These are phyloP conservation scores for Ophiostoma ips DNA, from an alignment of 2,329 filamentous ascomycete genomes.

Conservation along the genomic window DNA sequence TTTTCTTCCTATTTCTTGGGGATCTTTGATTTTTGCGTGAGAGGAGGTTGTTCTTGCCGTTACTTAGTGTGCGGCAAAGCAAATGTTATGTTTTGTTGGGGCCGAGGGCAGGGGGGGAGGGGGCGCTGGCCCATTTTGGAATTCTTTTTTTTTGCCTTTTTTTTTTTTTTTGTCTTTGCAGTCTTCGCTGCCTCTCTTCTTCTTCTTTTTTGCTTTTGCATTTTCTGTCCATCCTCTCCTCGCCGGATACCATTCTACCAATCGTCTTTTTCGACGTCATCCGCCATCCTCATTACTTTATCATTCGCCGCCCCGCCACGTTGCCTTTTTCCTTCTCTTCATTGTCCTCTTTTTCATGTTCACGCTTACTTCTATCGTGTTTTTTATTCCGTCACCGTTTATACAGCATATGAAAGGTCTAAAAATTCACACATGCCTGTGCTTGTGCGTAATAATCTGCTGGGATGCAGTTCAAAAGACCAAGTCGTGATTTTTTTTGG, in stretches of 20 bases:
- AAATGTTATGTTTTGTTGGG: no score
- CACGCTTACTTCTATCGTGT: background rate
- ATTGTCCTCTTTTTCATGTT: background rate
- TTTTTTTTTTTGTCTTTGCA: background rate
- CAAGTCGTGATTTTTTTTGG: no score
- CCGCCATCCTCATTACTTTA: no score
- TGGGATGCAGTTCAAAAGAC: no score
- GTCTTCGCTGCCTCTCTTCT: background rate
- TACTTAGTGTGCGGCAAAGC: no score
- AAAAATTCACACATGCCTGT: background rate
- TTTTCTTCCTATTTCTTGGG: no score
- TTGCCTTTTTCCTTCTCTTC: background rate
- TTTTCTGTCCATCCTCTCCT: background rate
- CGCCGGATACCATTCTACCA: background rate
- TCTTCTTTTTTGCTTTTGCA: background rate
- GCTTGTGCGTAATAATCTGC: no score
- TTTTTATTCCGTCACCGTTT: background rate
- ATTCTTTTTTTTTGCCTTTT: background rate
- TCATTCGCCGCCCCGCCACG: background rate
- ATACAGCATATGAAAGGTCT: background rate
- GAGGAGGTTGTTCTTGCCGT: no score
- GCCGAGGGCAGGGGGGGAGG: background rate
- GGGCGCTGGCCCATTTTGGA: no score
- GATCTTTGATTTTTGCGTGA: no score
- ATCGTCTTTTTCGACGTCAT: no score